phyloP scores from a whole-genome alignment of 2,329 filamentous ascomycete genomes.

The Aspergillus phoenicis region DNA sequence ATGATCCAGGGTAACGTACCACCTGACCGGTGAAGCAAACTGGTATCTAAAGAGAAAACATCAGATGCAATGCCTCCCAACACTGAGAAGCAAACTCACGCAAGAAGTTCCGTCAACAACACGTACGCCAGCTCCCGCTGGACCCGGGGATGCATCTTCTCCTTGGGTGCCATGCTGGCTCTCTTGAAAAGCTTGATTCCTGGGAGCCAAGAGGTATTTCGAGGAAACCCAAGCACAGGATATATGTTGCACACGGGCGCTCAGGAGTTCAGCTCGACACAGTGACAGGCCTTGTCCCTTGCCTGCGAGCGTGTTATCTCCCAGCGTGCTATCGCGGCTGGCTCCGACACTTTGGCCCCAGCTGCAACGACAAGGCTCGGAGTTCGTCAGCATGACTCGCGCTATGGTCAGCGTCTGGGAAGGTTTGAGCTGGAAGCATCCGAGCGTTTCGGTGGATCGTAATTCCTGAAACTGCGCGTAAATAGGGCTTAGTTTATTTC shows the following conservation, averaged over 20 bases:
- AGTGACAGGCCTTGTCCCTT: not conserved
- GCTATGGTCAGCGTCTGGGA: not conserved
- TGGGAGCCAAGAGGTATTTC: slow-evolving; percentile 2
- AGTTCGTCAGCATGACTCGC: slow-evolving; percentile 1
- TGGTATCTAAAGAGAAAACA: not conserved
- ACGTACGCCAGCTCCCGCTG: slow-evolving; percentile 8
- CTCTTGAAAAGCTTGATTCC: not conserved
- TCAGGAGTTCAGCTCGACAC: not conserved
- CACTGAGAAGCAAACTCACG: not conserved
- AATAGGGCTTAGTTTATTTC: slow-evolving; percentile 1
- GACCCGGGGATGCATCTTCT: not conserved
- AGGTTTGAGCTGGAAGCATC: not conserved
- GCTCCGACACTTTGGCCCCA: not conserved
- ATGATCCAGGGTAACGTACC: not conserved
- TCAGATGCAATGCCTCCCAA: not conserved
- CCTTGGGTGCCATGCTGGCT: slow-evolving; percentile 1
- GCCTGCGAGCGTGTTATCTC: not conserved
- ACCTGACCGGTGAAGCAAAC: slow-evolving; percentile 8
- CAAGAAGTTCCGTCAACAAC: slow-evolving; percentile 1
- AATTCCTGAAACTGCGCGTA: not conserved
- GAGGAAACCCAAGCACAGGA: not conserved
- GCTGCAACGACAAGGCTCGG: not conserved
- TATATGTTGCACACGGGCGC: not conserved
- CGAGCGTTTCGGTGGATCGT: not conserved
- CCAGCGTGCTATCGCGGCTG: not conserved